Percentiles rank a stretch among this genome's conserved stretches.
Evolutionary conservation across 2,329 filamentous ascomycete species (phyloP).

Genomic region (Xylaria polymorpha): DNA sequence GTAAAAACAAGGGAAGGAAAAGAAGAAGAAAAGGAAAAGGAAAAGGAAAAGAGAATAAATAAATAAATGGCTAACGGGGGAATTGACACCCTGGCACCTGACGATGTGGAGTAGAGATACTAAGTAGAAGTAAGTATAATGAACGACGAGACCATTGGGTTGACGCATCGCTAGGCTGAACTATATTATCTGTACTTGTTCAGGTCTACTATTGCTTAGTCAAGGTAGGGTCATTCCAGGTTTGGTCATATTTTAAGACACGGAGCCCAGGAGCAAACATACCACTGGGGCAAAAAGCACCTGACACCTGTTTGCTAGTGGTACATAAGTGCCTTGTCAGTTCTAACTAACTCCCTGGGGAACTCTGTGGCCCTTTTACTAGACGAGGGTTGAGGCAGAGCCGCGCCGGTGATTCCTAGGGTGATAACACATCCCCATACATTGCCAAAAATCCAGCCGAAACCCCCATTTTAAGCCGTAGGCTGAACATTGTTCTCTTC

Average conservation of each 20-base stretch:
- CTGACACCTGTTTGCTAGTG: too few species aligned
- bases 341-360: not conserved
- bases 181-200: too few species aligned
- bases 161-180: not conserved
- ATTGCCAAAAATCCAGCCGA: not conserved
- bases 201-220: too few species aligned
- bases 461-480: not conserved
- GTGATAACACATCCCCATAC: not conserved
- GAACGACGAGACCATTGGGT: not conserved
- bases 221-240: not conserved
- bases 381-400: too few species aligned
- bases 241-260: not conserved
- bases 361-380: not conserved
- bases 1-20: too few species aligned
- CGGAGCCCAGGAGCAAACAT: not conserved
- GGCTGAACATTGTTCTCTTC: slow-evolving; percentile 30
- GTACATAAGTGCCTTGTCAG: too few species aligned
- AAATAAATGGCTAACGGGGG: not conserved
- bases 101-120: not conserved
- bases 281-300: too few species aligned
- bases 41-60: not conserved
- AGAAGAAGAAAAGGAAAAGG: not conserved
- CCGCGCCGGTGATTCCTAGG: too few species aligned
- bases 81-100: not conserved
- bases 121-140: not conserved